Percentiles rank a stretch among this genome's conserved stretches.
Evolutionary conservation across 139 green algal species (phyloP).

Genomic region (Mesotaenium endlicherianum): DNA sequence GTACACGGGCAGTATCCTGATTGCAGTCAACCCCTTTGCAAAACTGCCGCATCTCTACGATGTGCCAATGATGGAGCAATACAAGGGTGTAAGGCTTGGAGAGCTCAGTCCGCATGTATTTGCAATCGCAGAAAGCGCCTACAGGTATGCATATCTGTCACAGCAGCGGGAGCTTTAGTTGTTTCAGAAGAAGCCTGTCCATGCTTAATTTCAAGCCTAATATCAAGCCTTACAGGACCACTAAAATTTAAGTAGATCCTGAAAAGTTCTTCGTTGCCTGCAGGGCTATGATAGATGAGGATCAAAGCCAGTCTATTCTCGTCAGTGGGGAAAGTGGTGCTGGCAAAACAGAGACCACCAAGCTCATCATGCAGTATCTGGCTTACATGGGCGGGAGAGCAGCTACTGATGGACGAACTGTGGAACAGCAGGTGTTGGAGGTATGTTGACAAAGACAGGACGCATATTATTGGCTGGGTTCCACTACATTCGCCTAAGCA

Average conservation of each 20-base stretch:
- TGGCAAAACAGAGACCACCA: slow-evolving; percentile 99
- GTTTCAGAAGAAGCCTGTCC: too few species aligned
- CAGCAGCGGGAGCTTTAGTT: too few species aligned
- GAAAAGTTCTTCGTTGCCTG: background rate
- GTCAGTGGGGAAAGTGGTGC: slow-evolving; percentile 88
- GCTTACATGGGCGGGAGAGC: slow-evolving; percentile 71
- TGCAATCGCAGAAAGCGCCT: slow-evolving; percentile 75
- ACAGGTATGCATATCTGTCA: too few species aligned
- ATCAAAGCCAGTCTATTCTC: slow-evolving; percentile 60
- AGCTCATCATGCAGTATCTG: slow-evolving; percentile 97
- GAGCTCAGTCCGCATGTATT: slow-evolving; percentile 87
- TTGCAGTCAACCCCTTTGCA: slow-evolving; percentile 81
- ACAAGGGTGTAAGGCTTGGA: slow-evolving; percentile 73
- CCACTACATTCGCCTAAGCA: background rate
- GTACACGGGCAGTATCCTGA: slow-evolving; percentile 82
- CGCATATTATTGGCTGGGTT: background rate
- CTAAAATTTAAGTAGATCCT: too few species aligned
- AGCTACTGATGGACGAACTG: slow-evolving; percentile 34
- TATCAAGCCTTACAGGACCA: too few species aligned
- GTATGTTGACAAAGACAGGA: background rate
- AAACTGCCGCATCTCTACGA: slow-evolving; percentile 74
- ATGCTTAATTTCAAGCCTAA: too few species aligned
- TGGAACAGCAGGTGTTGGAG: slow-evolving; percentile 1
- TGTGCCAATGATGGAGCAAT: slow-evolving; percentile 78
- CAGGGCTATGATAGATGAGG: slow-evolving; percentile 53